Percentiles rank a stretch among this genome's conserved stretches.
Conservation (phyloP, 805 yeast species). For the Kodamaea sagamina region DNA sequence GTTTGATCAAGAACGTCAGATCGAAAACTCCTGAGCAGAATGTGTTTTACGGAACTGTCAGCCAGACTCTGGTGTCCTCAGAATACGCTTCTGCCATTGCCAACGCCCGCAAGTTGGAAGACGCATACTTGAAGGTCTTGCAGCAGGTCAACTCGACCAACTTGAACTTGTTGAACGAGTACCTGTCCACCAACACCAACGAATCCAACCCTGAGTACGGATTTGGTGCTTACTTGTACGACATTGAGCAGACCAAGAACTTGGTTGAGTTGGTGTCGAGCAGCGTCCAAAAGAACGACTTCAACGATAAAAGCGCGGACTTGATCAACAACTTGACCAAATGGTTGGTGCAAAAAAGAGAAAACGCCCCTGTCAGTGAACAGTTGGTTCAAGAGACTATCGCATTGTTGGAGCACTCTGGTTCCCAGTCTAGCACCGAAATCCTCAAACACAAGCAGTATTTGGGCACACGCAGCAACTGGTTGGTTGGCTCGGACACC, state of each 20-base stretch:
- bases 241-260: constrained; percentile 50
- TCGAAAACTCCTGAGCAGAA: constrained; percentile 61
- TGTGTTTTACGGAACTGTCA: constrained; percentile 53
- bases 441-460: constrained; percentile 49
- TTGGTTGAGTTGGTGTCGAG: constrained; percentile 48
- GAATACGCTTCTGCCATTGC: constrained; percentile 42
- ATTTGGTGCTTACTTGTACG: constrained; percentile 69
- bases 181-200: constrained; percentile 46
- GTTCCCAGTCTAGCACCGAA: constrained; percentile 41
- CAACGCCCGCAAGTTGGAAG: constrained; percentile 59
- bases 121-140: constrained; percentile 75
- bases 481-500: constrained; percentile 93
- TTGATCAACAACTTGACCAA: constrained; percentile 60
- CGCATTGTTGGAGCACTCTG: constrained; percentile 41
- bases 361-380: constrained; percentile 29
- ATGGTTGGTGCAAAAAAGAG: constrained; percentile 64
- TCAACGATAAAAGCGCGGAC: constrained; percentile 48
- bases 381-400: constrained; percentile 33
- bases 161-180: constrained; percentile 64
- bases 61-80: constrained; percentile 25
- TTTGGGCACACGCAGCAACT: constrained; percentile 54
- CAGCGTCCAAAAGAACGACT: constrained; percentile 48
- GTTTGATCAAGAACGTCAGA: constrained; percentile 54
- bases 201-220: constrained; percentile 80
- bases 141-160: constrained; percentile 62